Evolutionary conservation across 768 basidiomycete genomes (phyloP).

Genomic region (Infundibulicybe gibba): DNA sequence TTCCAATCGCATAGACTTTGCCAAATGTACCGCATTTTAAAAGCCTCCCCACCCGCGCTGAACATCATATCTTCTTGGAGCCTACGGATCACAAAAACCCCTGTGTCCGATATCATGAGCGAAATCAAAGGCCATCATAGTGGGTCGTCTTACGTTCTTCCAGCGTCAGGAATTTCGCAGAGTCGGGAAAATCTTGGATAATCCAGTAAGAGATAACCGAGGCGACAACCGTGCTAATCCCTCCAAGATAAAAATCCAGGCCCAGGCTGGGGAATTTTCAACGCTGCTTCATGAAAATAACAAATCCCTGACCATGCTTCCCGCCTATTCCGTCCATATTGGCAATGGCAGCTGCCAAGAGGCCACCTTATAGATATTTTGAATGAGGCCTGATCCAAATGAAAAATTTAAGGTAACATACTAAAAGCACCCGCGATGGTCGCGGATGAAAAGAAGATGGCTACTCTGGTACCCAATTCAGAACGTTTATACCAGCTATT

Average conservation of each 20-base stretch:
- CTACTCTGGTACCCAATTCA: conserved; percentile 69
- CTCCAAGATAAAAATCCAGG: conserved; percentile 75
- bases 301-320: conserved; percentile 47
- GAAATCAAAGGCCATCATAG: not conserved
- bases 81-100: conserved; percentile 60
- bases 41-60: conserved; percentile 60
- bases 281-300: conserved; percentile 25
- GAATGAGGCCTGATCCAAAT: not conserved
- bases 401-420: conserved; percentile 26
- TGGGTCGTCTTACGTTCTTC: conserved; percentile 44
- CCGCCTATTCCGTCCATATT: conserved; percentile 71
- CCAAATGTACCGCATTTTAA: conserved; percentile 52
- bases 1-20: conserved; percentile 69
- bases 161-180: conserved; percentile 64
- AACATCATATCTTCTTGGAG: conserved; percentile 62
- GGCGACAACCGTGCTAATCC: conserved; percentile 62
- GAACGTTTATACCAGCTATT: conserved; percentile 76
- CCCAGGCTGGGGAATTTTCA: conserved; percentile 36
- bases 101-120: conserved; percentile 21
- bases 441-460: conserved; percentile 77
- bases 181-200: conserved; percentile 77
- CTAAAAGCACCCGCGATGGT: conserved; percentile 81
- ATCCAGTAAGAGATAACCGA: conserved; percentile 65
- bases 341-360: conserved; percentile 61
- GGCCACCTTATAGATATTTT: conserved; percentile 41